Evolutionary conservation across 2,329 filamentous ascomycete genomes (phyloP).

Genomic region (Nothophoma quercina): DNA sequence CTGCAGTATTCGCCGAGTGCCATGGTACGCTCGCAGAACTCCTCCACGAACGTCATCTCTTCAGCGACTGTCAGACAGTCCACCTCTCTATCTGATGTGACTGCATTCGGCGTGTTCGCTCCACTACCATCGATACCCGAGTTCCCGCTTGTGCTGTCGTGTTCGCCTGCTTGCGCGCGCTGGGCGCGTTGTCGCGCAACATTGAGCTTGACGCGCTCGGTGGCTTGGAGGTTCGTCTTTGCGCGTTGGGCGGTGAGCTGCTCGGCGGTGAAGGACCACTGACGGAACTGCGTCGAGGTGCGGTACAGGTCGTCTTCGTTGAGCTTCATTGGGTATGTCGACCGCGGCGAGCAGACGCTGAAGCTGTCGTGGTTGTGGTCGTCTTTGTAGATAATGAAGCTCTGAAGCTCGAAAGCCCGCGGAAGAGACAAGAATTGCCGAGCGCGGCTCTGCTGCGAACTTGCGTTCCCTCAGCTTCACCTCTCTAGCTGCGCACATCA

Average conservation of each 20-base stretch:
- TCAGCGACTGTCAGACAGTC: constrained; percentile 85
- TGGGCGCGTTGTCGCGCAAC: constrained; percentile 58
- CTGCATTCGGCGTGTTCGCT: constrained; percentile 35
- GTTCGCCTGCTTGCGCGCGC: constrained; percentile 45
- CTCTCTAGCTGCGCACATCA: constrained; percentile 1
- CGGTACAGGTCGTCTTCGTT: constrained; percentile 92
- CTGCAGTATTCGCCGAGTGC: constrained; percentile 66
- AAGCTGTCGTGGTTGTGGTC: constrained; percentile 13
- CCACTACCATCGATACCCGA: constrained; percentile 45
- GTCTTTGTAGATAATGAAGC: constrained; percentile 5
- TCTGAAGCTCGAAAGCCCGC: neutral
- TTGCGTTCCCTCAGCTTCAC: neutral
- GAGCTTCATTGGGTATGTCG: constrained; percentile 57
- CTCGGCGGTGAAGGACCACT: constrained; percentile 88
- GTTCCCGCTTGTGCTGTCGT: constrained; percentile 27
- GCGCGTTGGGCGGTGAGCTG: constrained; percentile 75
- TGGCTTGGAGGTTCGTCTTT: constrained; percentile 80
- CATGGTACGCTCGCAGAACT: constrained; percentile 72
- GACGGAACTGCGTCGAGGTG: constrained; percentile 84
- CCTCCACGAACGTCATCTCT: constrained; percentile 80
- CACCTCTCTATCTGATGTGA: constrained; percentile 59
- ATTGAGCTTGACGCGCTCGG: constrained; percentile 69
- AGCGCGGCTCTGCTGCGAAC: constrained; percentile 8
- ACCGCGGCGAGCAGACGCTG: constrained; percentile 8
- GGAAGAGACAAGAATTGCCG: constrained; percentile 30